These are phyloP conservation scores for Arthrinium phaeospermum DNA, from an alignment of 2,329 filamentous ascomycete species.

Conservation along the genomic window DNA sequence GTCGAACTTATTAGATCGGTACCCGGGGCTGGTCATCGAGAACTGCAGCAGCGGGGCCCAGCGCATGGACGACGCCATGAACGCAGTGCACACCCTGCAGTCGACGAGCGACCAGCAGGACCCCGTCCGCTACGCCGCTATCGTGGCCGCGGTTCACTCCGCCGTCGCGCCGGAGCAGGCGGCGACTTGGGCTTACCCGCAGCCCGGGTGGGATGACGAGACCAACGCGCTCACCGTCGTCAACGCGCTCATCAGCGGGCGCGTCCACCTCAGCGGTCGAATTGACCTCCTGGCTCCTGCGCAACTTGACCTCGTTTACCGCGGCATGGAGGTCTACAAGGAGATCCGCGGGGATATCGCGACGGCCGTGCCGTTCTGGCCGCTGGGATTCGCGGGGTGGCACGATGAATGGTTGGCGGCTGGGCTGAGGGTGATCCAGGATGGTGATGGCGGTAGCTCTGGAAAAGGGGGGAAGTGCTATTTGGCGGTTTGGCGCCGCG, in stretches of 20 bases:
- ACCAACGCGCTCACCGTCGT: constrained; percentile 6
- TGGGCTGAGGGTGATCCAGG: background rate
- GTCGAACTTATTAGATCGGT: background rate
- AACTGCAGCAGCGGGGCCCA: constrained; percentile 3
- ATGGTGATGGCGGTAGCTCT: background rate
- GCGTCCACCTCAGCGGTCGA: background rate
- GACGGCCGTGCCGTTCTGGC: background rate
- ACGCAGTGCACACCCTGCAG: background rate
- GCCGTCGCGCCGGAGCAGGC: background rate
- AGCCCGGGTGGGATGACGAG: background rate
- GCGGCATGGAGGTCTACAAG: background rate
- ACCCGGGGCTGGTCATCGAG: background rate
- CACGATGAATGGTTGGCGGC: background rate
- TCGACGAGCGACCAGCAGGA: constrained; percentile 8
- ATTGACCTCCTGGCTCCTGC: background rate
- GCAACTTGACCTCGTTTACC: background rate
- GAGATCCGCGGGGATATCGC: background rate
- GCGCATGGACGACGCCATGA: constrained; percentile 3
- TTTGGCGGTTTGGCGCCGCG: background rate
- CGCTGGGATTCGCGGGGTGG: background rate
- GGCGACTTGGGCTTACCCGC: background rate
- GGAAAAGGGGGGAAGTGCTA: background rate
- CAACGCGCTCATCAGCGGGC: background rate
- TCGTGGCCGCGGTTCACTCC: background rate
- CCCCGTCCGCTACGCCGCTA: background rate